A percentile compares a stretch with the other conserved stretches of the same genome.
These are phyloP conservation scores for Aspergillus ibericus DNA, from an alignment of 2,329 filamentous ascomycete species.

Conservation along the genomic window DNA sequence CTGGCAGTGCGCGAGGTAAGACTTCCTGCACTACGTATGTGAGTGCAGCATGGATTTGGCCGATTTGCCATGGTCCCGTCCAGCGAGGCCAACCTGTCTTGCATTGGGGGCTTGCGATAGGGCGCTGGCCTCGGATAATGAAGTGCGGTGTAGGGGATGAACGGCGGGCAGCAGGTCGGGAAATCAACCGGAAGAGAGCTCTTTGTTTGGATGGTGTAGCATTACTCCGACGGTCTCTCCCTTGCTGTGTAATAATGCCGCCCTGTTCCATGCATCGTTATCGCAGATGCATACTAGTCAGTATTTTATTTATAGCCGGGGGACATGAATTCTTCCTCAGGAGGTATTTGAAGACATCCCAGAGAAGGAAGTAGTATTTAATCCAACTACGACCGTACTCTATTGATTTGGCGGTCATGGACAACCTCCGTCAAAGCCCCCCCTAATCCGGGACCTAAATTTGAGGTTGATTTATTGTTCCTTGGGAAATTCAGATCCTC, in stretches of 20 bases:
- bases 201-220: background rate
- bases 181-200: background rate
- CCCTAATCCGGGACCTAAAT: background rate
- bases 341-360: background rate
- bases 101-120: background rate
- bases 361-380: background rate
- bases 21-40: background rate
- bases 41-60: background rate
- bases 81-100: background rate
- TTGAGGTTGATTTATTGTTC: background rate
- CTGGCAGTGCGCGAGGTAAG: no score
- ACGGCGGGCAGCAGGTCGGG: background rate
- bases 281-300: background rate
- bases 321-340: background rate
- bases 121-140: background rate
- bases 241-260: constrained; percentile 1
- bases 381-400: background rate
- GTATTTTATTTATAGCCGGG: background rate
- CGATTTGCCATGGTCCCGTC: background rate
- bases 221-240: background rate
- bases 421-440: background rate
- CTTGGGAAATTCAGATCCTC: background rate
- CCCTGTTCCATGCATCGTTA: background rate
- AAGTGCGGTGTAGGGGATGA: background rate
- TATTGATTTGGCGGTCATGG: background rate